Evolutionary conservation across 768 basidiomycete species (phyloP), one percentile per base, ranked within the genome.

Genomic region (Imleria badia): DNA sequence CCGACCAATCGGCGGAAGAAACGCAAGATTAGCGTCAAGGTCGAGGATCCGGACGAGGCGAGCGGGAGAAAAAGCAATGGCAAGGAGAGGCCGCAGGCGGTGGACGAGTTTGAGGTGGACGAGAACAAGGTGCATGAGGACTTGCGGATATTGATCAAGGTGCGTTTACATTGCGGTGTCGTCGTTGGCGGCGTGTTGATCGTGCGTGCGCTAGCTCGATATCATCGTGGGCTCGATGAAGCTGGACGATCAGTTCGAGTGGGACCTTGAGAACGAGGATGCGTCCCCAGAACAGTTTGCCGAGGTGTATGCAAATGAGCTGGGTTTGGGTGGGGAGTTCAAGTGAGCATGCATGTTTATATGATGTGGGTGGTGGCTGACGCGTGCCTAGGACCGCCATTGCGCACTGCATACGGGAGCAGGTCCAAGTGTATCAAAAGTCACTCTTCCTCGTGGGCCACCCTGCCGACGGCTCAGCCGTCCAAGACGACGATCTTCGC

Each of bases 231-330:
- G 93, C 22, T 85, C 87, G 8, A 84, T 94, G 75, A 94, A 95
- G 70, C 81, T 99, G 22, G 90, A 93, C 52, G 97, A 99, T 72
- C 90, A 94, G 65, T 96, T 98, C 65, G 97, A 98, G 68, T 99
- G 97, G 97, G 96, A 99, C 69, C 72, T 98, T 35, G 87, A 87
- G 61, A 93, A 89, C 52, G 73, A 76, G 20, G 78, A 80, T 43
- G 87, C 91, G 4, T 88, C 87, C 1, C 95, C 96, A 1, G 97
- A 99, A 72, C 85, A 88, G 23, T 98, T 98, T 70, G 93, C 97
- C 8, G 87, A 89, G 58, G 79, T 87, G 1, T 96, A 97, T 67
- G 76, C 85, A 2, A 81, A 83, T 20, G 97, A 99, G 60, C 74
- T 99, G 22, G 97, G 97, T 6, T 73, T 99, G 23, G 81, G 81